These are phyloP conservation scores for Flaveria sonorensis DNA, from an alignment of 129 eudicot genomes.

Conservation along the genomic window DNA sequence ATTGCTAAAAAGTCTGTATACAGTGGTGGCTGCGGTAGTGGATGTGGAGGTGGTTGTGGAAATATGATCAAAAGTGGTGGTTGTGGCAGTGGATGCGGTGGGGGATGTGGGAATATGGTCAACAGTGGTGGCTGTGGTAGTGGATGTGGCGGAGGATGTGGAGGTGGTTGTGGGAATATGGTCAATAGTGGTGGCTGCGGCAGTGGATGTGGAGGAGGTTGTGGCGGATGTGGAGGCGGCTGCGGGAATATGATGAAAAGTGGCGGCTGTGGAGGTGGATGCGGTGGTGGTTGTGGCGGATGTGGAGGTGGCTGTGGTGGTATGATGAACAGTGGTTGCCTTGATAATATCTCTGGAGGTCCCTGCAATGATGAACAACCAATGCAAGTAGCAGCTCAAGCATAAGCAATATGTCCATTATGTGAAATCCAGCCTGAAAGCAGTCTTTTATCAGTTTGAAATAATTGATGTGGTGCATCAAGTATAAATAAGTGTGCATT, in stretches of 20 bases:
- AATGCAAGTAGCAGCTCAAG: conserved; percentile 33
- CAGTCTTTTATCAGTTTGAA: neutral
- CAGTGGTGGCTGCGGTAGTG: conserved; percentile 21
- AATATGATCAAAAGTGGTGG: conserved; percentile 23
- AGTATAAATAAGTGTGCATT: conserved; percentile 29
- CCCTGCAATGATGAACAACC: conserved; percentile 32
- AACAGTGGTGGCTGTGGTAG: conserved; percentile 21
- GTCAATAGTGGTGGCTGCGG: conserved; percentile 12
- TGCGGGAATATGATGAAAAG: conserved; percentile 22
- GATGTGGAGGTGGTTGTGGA: conserved; percentile 33
- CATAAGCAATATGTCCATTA: conserved; percentile 24
- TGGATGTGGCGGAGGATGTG: conserved; percentile 30
- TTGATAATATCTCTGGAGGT: conserved; percentile 18
- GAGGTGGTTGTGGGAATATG: conserved; percentile 27
- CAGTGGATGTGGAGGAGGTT: conserved; percentile 6
- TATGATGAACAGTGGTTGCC: conserved; percentile 20
- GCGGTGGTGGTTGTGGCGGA: conserved; percentile 20
- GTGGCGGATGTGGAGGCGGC: conserved; percentile 31
- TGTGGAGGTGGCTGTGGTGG: conserved; percentile 22
- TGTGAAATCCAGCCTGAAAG: conserved; percentile 7
- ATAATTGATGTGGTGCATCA: conserved; percentile 24
- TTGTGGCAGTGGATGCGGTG: conserved; percentile 21
- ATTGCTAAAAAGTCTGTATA: conserved; percentile 6
- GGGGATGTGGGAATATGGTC: conserved; percentile 29
- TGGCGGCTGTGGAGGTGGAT: conserved; percentile 20